phyloP scores from a whole-genome alignment of 2,329 filamentous ascomycete genomes.

The Exophiala sp. region DNA sequence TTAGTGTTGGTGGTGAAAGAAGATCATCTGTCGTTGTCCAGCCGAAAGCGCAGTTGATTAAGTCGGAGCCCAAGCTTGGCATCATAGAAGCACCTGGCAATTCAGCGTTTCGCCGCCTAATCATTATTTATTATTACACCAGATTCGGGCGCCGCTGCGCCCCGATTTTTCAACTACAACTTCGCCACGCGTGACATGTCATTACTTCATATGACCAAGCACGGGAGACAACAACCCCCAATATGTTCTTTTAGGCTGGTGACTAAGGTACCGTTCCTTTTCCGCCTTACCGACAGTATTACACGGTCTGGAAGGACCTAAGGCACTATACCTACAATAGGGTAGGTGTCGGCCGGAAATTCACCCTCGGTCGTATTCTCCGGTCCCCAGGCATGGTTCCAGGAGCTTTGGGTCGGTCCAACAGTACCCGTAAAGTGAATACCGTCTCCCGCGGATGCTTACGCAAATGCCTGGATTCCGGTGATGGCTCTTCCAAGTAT shows the following conservation, averaged over 20 bases:
- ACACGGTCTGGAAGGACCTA: too few relatives aligned
- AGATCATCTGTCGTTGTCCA: constrained; percentile 2
- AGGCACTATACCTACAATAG: too few relatives aligned
- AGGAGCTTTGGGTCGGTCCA: neutral
- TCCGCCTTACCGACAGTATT: too few relatives aligned
- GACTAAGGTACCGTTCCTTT: too few relatives aligned
- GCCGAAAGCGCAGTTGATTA: neutral
- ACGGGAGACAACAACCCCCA: neutral
- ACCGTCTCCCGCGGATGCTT: constrained; percentile 18
- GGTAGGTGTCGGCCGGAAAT: too few relatives aligned
- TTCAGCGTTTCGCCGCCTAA: neutral
- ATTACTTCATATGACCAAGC: constrained; percentile 4
- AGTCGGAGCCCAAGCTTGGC: neutral
- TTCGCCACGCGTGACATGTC: neutral
- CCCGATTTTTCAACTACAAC: neutral
- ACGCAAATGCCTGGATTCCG: constrained; percentile 74
- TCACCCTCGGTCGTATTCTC: too few relatives aligned
- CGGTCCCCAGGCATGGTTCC: too few relatives aligned
- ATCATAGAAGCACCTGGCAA: constrained; percentile 1
- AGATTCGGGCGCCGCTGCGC: neutral
- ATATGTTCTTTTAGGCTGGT: neutral
- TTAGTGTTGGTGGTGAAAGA: constrained; percentile 12
- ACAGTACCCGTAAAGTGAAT: neutral
- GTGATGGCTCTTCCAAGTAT: constrained; percentile 64
- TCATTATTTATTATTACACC: neutral